A percentile compares a stretch with the other conserved stretches of the same genome.
Conservation (phyloP, 2,329 filamentous ascomycete genomes). For the Ramularia endophylla region DNA sequence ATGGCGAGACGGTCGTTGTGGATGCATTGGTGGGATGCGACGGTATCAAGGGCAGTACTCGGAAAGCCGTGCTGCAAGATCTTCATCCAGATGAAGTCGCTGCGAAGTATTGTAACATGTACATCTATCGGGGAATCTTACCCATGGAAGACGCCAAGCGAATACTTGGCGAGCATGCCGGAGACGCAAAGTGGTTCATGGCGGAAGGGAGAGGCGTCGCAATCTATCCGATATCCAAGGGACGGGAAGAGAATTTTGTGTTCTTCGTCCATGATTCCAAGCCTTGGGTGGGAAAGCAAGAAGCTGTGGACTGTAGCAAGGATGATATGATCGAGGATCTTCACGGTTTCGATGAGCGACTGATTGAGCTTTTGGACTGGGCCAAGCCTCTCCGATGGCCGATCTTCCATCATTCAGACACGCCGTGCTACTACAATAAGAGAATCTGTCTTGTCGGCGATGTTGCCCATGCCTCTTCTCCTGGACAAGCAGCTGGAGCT, state of each 20-base stretch:
- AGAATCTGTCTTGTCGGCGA: conserved; percentile 48
- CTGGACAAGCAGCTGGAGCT: conserved; percentile 52
- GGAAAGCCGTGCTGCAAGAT: conserved; percentile 48
- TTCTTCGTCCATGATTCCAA: conserved; percentile 37
- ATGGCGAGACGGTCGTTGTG: conserved; percentile 31
- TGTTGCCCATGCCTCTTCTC: conserved; percentile 52
- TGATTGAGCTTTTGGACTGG: conserved; percentile 15
- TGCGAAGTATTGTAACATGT: conserved; percentile 51
- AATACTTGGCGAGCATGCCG: conserved; percentile 18
- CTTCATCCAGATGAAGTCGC: conserved; percentile 37
- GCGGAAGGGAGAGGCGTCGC: conserved; percentile 9
- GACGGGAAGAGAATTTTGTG: conserved; percentile 52
- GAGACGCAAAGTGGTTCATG: conserved; percentile 18
- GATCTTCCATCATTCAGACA: conserved; percentile 40
- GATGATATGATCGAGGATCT: conserved; percentile 11
- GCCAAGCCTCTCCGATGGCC: conserved; percentile 42
- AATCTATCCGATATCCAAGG: conserved; percentile 52
- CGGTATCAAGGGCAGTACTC: conserved; percentile 54
- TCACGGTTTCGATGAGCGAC: conserved; percentile 4
- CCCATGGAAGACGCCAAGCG: conserved; percentile 43
- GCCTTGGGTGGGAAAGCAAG: conserved; percentile 33
- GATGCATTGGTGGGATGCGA: conserved; percentile 53
- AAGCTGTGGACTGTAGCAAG: conserved; percentile 27
- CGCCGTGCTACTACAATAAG: conserved; percentile 34
- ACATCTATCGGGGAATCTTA: conserved; percentile 57